A percentile compares a stretch with the other conserved stretches of the same genome.
These are phyloP conservation scores for Gossypium stocksii DNA, from an alignment of 345 rosid species.

Conservation along the genomic window DNA sequence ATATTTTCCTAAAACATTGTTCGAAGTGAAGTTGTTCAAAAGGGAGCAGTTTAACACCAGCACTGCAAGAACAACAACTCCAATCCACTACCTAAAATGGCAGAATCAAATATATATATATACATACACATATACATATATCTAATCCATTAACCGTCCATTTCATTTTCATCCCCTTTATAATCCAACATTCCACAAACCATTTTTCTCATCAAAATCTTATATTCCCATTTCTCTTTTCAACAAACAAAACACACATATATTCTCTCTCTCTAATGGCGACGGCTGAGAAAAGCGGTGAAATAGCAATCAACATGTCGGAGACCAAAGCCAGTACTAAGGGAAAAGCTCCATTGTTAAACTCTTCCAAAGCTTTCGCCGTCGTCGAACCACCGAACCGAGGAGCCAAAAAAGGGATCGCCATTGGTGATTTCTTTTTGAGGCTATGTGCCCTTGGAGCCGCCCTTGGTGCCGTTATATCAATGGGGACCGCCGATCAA, in stretches of 20 bases:
- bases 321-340: slow-evolving; percentile 21
- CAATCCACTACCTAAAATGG: no score
- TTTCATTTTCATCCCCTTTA: no score
- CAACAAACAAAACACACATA: no score
- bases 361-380: slow-evolving; percentile 9
- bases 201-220: background rate
- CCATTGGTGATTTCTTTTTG: slow-evolving; percentile 42
- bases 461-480: slow-evolving; percentile 35
- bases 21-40: no score
- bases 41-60: no score
- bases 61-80: no score
- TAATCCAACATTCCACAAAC: background rate
- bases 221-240: background rate
- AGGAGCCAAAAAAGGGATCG: slow-evolving; percentile 38
- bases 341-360: slow-evolving; percentile 23
- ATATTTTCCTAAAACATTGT: no score
- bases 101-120: no score
- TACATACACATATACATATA: no score
- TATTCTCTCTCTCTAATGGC: slow-evolving; percentile 5
- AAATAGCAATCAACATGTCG: slow-evolving; percentile 4
- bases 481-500: slow-evolving; percentile 40
- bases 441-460: slow-evolving; percentile 38
- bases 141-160: no score
- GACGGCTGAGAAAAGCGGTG: background rate
- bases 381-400: background rate